A percentile compares a stretch with the other conserved stretches of the same genome.
phyloP scores from a whole-genome alignment of 192 early-diverging fungal genomes.

The Gryganskiella cystojenkinii region DNA sequence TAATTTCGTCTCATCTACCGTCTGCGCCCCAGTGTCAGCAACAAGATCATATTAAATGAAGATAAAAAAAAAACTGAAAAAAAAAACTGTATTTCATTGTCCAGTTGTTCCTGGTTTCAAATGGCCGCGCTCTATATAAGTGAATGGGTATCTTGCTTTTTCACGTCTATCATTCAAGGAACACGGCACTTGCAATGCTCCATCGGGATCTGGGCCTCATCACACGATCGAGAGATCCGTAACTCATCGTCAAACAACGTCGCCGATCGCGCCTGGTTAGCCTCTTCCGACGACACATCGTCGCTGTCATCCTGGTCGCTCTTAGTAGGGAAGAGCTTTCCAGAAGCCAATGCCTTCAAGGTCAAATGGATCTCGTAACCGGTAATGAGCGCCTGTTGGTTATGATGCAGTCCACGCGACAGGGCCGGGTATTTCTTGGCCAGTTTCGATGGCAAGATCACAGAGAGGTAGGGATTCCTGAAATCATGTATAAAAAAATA shows the following conservation, averaged over 20 bases:
- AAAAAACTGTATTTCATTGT: too few relatives aligned
- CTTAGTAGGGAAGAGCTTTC: constrained; percentile 9
- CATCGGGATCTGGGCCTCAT: constrained; percentile 31
- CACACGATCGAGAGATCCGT: constrained; percentile 22
- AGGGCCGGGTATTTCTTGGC: constrained; percentile 30
- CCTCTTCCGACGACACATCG: constrained; percentile 9
- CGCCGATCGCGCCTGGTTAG: constrained; percentile 15
- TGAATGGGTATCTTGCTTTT: not conserved
- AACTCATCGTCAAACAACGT: constrained; percentile 45
- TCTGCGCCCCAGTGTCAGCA: too few relatives aligned
- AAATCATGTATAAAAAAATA: not conserved
- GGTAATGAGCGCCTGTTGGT: constrained; percentile 50
- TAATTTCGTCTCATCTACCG: too few relatives aligned
- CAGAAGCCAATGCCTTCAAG: constrained; percentile 44
- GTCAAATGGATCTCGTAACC: constrained; percentile 49
- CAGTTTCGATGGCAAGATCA: constrained; percentile 48
- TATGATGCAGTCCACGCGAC: constrained; percentile 35
- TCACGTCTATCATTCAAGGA: not conserved
- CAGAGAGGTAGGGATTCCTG: constrained; percentile 53
- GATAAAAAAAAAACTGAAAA: too few relatives aligned
- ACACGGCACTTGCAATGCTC: constrained; percentile 32
- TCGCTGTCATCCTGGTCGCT: constrained; percentile 22
- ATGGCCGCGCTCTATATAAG: too few relatives aligned
- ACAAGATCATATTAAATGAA: too few relatives aligned
- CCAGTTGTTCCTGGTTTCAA: too few relatives aligned